phyloP scores from a whole-genome alignment of 106 monocot species.

The Gastrodia elata region DNA sequence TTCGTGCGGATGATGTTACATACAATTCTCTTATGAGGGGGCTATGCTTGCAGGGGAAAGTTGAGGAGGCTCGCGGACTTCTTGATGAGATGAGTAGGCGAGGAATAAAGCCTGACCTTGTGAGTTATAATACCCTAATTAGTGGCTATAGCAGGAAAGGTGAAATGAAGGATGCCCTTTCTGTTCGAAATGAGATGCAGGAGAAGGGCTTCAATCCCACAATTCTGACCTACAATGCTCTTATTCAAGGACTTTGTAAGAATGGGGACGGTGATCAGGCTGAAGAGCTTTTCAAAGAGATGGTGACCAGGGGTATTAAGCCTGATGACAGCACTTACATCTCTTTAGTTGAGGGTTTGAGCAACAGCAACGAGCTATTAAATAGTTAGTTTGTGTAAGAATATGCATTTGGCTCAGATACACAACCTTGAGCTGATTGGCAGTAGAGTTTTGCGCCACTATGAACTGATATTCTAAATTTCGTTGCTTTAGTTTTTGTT shows the following conservation, averaged over 20 bases:
- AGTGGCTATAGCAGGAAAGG: constrained; percentile 83
- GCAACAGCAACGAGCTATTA: constrained; percentile 9
- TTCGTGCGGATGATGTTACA: constrained; percentile 73
- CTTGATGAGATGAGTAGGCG: constrained; percentile 59
- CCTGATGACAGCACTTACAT: constrained; percentile 85
- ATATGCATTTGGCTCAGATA: neutral
- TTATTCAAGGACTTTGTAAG: constrained; percentile 62
- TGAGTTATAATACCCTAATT: constrained; percentile 84
- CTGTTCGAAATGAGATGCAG: constrained; percentile 56
- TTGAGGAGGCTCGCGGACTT: constrained; percentile 48
- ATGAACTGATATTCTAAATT: neutral
- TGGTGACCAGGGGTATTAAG: constrained; percentile 54
- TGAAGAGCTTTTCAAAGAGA: constrained; percentile 66
- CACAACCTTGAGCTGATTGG: neutral
- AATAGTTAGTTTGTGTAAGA: constrained; percentile 12
- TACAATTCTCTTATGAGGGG: constrained; percentile 83
- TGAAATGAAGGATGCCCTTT: constrained; percentile 48
- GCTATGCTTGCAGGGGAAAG: constrained; percentile 61
- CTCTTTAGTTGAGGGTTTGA: constrained; percentile 46
- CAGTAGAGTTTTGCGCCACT: neutral
- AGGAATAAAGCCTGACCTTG: constrained; percentile 70
- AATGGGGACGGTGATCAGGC: constrained; percentile 55
- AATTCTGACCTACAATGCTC: constrained; percentile 70
- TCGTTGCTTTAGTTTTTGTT: neutral
- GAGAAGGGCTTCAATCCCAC: constrained; percentile 66